phyloP scores from a whole-genome alignment of 805 yeast species.

The Starmerella kuoi region DNA sequence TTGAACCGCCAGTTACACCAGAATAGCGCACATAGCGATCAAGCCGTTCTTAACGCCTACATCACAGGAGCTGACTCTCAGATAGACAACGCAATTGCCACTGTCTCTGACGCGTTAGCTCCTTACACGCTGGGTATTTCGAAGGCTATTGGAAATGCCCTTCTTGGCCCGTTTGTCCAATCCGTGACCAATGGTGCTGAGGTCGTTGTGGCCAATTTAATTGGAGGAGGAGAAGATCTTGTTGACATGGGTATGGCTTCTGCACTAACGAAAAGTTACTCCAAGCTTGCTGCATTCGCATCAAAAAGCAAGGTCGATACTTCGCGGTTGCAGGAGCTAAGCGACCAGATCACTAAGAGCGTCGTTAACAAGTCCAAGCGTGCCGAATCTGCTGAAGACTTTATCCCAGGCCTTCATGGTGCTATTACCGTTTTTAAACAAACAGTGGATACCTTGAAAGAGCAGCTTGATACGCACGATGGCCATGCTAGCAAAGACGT shows the following conservation, averaged over 20 bases:
- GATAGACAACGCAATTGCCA: background rate
- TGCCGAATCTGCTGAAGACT: background rate
- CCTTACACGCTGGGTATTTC: background rate
- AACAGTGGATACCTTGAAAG: conserved; percentile 17
- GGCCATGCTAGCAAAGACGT: conserved; percentile 23
- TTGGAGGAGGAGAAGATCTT: background rate
- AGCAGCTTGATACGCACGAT: conserved; percentile 15
- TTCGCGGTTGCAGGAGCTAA: conserved; percentile 11
- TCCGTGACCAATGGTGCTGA: background rate
- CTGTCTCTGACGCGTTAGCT: background rate
- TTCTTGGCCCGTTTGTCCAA: background rate
- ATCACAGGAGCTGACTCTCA: background rate
- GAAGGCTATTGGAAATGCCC: background rate
- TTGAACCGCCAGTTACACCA: background rate
- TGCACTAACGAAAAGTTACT: conserved; percentile 18
- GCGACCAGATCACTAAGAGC: conserved; percentile 16
- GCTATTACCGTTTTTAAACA: conserved; percentile 19
- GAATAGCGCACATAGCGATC: background rate
- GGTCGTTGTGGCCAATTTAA: background rate
- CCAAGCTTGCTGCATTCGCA: conserved; percentile 18
- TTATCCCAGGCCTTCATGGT: conserved; percentile 14
- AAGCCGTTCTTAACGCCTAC: background rate
- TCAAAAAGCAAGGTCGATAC: conserved; percentile 16
- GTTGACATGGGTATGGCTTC: background rate
- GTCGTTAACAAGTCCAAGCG: conserved; percentile 8